Percentiles rank a stretch among this genome's conserved stretches.
Conservation (phyloP, 495 filamentous ascomycete genomes). For the Penicillium arizonense region DNA sequence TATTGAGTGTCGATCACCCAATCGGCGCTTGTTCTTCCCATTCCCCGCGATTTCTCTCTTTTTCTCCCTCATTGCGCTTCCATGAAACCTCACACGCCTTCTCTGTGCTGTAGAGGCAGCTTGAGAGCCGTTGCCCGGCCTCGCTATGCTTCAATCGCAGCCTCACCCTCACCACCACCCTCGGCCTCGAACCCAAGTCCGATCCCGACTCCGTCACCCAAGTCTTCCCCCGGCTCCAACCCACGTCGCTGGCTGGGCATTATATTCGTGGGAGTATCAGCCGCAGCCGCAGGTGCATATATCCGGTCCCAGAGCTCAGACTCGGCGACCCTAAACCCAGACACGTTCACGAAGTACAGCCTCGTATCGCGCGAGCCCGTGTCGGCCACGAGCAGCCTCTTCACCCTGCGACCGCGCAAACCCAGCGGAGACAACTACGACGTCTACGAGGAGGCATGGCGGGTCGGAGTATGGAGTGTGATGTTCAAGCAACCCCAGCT, state of each 20-base stretch:
- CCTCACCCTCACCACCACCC: neutral
- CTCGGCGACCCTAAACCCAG: constrained; percentile 44
- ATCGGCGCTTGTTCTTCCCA: constrained; percentile 19
- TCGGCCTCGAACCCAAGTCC: neutral
- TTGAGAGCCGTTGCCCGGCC: constrained; percentile 7
- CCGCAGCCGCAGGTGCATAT: constrained; percentile 38
- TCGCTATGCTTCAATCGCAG: constrained; percentile 6
- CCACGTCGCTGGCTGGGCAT: constrained; percentile 35
- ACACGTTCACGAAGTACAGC: constrained; percentile 63
- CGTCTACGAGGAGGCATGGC: constrained; percentile 52
- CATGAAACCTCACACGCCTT: constrained; percentile 28
- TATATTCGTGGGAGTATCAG: constrained; percentile 31
- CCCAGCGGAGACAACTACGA: constrained; percentile 35
- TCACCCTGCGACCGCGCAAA: constrained; percentile 59
- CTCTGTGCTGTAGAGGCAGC: constrained; percentile 15
- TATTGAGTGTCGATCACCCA: constrained; percentile 20
- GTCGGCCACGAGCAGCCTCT: constrained; percentile 73
- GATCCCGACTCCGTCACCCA: constrained; percentile 8
- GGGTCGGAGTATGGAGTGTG: constrained; percentile 73
- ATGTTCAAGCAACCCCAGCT: constrained; percentile 92
- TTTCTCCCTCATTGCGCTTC: neutral
- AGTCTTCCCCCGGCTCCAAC: neutral
- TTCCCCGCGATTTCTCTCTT: constrained; percentile 19
- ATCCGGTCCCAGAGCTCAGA: constrained; percentile 26
- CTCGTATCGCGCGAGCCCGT: constrained; percentile 64